A percentile compares a stretch with the other conserved stretches of the same genome.
Conservation (phyloP, 352 stramenopile genomes). For the Globisporangium barbulae region DNA sequence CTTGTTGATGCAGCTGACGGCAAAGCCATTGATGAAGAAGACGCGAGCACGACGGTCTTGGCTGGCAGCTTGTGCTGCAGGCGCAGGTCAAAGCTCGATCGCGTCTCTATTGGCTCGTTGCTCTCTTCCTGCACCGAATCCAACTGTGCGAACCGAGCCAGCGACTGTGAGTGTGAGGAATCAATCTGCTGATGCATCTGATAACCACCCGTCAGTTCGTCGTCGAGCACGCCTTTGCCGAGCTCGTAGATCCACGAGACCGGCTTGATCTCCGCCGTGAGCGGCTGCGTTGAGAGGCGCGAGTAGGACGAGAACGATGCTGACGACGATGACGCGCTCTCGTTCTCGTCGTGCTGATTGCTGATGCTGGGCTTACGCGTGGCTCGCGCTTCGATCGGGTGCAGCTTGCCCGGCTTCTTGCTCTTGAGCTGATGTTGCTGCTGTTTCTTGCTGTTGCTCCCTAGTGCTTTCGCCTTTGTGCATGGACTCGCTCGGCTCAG, state of each 20-base stretch:
- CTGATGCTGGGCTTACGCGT: conserved; percentile 21
- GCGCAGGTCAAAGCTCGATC: conserved; percentile 2
- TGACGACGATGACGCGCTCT: conserved; percentile 5
- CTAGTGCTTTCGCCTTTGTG: background rate
- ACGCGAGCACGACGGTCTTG: conserved; percentile 7
- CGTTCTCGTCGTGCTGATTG: conserved; percentile 29
- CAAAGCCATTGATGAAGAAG: background rate
- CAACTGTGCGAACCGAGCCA: conserved; percentile 15
- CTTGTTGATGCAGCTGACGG: background rate
- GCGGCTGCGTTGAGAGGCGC: conserved; percentile 11
- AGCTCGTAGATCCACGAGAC: conserved; percentile 54
- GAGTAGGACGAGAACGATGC: conserved; percentile 9
- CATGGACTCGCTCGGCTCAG: background rate
- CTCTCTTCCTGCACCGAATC: conserved; percentile 20
- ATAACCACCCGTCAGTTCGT: conserved; percentile 12
- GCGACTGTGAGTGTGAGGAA: conserved; percentile 1
- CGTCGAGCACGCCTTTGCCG: conserved; percentile 28
- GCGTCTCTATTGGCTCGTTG: conserved; percentile 1
- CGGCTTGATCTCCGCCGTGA: conserved; percentile 65
- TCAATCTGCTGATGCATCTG: background rate
- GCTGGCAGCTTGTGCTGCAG: conserved; percentile 26
- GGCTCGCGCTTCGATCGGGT: conserved; percentile 16
- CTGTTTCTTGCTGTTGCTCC: conserved; percentile 14
- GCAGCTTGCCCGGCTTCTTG: conserved; percentile 20
- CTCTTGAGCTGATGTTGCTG: conserved; percentile 15